Conservation (phyloP, 495 filamentous ascomycete genomes). For the Penicillium psychrofluorescens region DNA sequence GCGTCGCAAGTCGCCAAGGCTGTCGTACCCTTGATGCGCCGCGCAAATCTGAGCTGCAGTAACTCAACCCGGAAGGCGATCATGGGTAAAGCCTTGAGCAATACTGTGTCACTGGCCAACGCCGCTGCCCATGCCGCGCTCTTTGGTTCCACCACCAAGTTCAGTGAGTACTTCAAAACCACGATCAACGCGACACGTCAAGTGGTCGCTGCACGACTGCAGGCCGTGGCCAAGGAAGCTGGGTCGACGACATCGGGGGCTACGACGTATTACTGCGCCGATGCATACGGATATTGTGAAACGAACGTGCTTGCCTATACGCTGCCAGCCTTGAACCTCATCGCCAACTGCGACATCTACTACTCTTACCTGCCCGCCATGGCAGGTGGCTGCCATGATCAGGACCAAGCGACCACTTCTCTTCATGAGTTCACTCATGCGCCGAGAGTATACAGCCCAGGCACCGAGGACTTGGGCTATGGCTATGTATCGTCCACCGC, state of each 20-base stretch:
- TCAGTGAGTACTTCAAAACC: slow-evolving; percentile 58
- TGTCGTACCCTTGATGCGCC: slow-evolving; percentile 36
- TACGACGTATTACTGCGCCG: slow-evolving; percentile 46
- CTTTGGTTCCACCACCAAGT: slow-evolving; percentile 40
- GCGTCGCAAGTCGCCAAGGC: slow-evolving; percentile 42
- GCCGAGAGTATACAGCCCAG: slow-evolving; percentile 44
- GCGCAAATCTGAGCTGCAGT: slow-evolving; percentile 44
- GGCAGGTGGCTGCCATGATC: slow-evolving; percentile 41
- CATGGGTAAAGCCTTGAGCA: slow-evolving; percentile 39
- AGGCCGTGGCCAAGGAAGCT: slow-evolving; percentile 45
- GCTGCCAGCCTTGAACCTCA: slow-evolving; percentile 40
- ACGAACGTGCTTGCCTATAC: slow-evolving; percentile 51
- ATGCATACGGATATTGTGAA: slow-evolving; percentile 41
- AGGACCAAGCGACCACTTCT: slow-evolving; percentile 53
- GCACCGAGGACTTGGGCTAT: slow-evolving; percentile 52
- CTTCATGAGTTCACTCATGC: slow-evolving; percentile 60
- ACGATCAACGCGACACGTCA: slow-evolving; percentile 32
- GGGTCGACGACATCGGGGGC: slow-evolving; percentile 29
- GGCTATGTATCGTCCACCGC: slow-evolving; percentile 44
- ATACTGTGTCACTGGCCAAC: slow-evolving; percentile 43
- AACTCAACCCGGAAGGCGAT: slow-evolving; percentile 31
- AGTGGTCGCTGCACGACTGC: slow-evolving; percentile 45
- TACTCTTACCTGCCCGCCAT: slow-evolving; percentile 42
- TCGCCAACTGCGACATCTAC: slow-evolving; percentile 51
- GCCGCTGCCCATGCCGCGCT: slow-evolving; percentile 47